Evolutionary conservation across 148 eudicot genomes (phyloP).

Genomic region (Spergularia marina): DNA sequence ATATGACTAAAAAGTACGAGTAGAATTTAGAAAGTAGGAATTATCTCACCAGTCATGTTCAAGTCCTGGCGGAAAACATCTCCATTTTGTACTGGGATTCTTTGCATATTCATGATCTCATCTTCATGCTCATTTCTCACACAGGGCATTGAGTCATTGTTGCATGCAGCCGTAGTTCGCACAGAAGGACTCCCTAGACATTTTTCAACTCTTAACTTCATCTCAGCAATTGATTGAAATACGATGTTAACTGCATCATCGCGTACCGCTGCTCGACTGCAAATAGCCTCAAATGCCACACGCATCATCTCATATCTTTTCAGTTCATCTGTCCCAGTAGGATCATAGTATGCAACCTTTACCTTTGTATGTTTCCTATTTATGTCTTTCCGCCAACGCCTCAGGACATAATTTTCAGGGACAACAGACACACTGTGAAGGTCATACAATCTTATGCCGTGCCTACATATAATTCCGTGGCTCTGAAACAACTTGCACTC

Average conservation of each 20-base stretch:
- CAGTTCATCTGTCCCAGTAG: neutral
- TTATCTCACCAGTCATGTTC: neutral
- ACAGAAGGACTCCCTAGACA: neutral
- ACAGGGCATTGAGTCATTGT: neutral
- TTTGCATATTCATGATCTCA: neutral
- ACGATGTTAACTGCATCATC: constrained; percentile 4
- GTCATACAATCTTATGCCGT: neutral
- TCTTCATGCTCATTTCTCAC: neutral
- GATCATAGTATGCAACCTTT: constrained; percentile 12
- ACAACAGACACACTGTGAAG: neutral
- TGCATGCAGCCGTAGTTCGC: neutral
- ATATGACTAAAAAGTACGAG: neutral
- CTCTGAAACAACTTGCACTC: constrained; percentile 10
- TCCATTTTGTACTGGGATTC: neutral
- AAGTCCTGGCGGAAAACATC: neutral
- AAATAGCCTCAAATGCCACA: constrained; percentile 4
- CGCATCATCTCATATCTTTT: neutral
- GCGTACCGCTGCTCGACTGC: neutral
- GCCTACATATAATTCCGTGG: constrained; percentile 12
- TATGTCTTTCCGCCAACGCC: constrained; percentile 9
- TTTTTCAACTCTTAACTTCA: constrained; percentile 2
- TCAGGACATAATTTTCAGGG: constrained; percentile 8
- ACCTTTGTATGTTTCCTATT: neutral
- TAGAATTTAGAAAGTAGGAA: neutral
- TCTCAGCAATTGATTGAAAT: neutral